Evolutionary conservation across 495 filamentous ascomycete genomes (phyloP).

Genomic region (Penicillium cataractarum): DNA sequence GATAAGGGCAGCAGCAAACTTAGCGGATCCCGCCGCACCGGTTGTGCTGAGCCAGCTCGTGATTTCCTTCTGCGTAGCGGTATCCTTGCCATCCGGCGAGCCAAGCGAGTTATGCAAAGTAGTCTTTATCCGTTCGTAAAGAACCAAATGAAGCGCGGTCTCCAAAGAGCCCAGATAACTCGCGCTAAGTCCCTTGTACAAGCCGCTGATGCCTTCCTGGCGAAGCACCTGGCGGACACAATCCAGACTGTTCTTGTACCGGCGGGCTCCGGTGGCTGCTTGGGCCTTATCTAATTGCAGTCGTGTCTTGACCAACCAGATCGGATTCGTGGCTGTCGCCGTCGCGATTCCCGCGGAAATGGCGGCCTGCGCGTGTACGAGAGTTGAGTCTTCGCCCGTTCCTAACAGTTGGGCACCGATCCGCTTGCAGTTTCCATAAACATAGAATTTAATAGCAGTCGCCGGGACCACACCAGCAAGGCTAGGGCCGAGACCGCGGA

Average conservation of each 20-base stretch:
- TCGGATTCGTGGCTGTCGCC: slow-evolving; percentile 85
- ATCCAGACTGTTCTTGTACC: slow-evolving; percentile 81
- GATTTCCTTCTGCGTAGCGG: slow-evolving; percentile 33
- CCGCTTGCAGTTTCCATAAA: slow-evolving; percentile 86
- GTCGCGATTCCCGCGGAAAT: slow-evolving; percentile 77
- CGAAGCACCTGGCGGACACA: slow-evolving; percentile 76
- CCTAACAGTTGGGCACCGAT: slow-evolving; percentile 70
- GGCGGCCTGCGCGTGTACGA: slow-evolving; percentile 74
- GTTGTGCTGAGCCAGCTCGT: slow-evolving; percentile 51
- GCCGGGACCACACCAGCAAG: slow-evolving; percentile 86
- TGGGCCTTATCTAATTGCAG: slow-evolving; percentile 81
- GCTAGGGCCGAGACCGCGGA: slow-evolving; percentile 88
- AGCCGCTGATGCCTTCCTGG: slow-evolving; percentile 72
- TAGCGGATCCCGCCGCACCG: slow-evolving; percentile 77
- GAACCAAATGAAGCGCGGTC: slow-evolving; percentile 82
- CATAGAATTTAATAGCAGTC: slow-evolving; percentile 84
- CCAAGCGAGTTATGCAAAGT: slow-evolving; percentile 61
- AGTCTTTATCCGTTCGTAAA: slow-evolving; percentile 84
- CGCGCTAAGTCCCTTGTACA: slow-evolving; percentile 85
- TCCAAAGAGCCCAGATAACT: slow-evolving; percentile 86
- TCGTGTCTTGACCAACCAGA: slow-evolving; percentile 91
- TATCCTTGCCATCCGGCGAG: slow-evolving; percentile 29
- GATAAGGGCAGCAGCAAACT: slow-evolving; percentile 75
- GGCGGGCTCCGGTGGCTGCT: slow-evolving; percentile 58
- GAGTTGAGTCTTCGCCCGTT: slow-evolving; percentile 64